Base-by-base conservation (phyloP, 2,329 filamentous ascomycete species). In the Emericellopsis cladophorae region DNA sequence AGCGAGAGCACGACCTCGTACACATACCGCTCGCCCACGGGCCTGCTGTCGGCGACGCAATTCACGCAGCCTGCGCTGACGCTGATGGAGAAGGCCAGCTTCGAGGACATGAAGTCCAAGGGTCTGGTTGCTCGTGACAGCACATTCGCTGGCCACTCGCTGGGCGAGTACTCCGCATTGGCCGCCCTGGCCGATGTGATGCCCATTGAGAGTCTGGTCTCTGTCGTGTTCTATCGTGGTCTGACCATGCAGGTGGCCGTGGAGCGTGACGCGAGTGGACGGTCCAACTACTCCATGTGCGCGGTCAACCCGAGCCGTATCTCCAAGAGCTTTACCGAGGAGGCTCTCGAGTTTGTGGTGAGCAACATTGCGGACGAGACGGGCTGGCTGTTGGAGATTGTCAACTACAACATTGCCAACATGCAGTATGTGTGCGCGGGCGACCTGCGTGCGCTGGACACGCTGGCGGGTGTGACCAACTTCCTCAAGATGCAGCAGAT, bases 161-260 rank as follows among this genome's bases (percentile, higher is more conserved):
- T 98, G 18, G 92, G 92, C 64, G 92, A 98, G 68, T 98, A 98
- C 71, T 95, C 89, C 47, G 92, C 92, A 9, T 79, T 98, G 47
- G 92, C 92, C 47, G 92, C 92, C 11, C 74, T 98, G 45, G 92
- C 93, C 10, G 90, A 98, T 56, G 92, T 98, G 58, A 95, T 98
- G 86, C 92, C 93, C n/a, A 98, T 98, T 55, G 92, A 98, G 71
- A 92, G 84, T 51, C 72, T 98, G 61, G 92, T 98, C 2, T 96
- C 92, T 0, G 92, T 98, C 37, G 93, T 98, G 42, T 98, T 98
- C 75, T 98, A 98, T 70, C 88, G 92, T 62, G 92, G 92, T 56
- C 70, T 98, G 55, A 98, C 92, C 18, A 98, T 98, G 92, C 92
- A 98, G 66, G 92, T 98, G 37, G 92, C 92, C 21, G 92, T 98